Evolutionary conservation across 1,284 basidiomycete genomes (phyloP), one percentile per base, ranked within the genome.

Genomic region (Meripilus lineatus): DNA sequence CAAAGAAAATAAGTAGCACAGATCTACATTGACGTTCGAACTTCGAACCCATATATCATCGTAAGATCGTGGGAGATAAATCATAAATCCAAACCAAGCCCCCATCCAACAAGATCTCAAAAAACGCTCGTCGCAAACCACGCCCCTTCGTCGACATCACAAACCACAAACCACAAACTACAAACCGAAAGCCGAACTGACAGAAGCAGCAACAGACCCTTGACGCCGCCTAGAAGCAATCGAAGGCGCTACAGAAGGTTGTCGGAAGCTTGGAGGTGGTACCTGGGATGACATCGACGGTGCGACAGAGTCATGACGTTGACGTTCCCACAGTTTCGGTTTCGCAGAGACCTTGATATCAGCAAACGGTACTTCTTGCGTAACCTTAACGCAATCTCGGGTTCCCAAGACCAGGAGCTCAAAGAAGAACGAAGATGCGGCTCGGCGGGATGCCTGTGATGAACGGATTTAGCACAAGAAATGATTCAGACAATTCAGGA

Each of bases 351-450:
- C 75, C 56, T 88, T 77, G 50, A 99, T 95, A 62, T 94, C 91
- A 50, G 84, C 88, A 58, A 92, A 97, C 1, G 88, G 69, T 7
- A 67, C 69, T 17, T 66, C 57, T 64, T 99, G 95, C 14, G 80
- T 67, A 38, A 98, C 67, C 54, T 84, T 81, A 54, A 99, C 71
- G 58, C 88, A 91, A 62, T 97, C 93, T 34, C 90, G 84, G 1
- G 94, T 97, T 7, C 91, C 87, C 2, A 99, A 79, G 3, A 97
- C 91, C 23, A 99, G 83, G 42, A 98, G 68, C 66, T 99, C 95
- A 59, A 98, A 99, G 75, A 99, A 99, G 75, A 99, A 98, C 2
- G 90, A 84, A 0, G 93, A 82, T 0, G 94, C 93, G 3, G 93
- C 95, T 36, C 92, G 82, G 42, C 91, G 84, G 6, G 89, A 88